Percentiles rank a stretch among this genome's conserved stretches.
phyloP scores from a whole-genome alignment of 495 filamentous ascomycete genomes.

The Platismatia glauca region DNA sequence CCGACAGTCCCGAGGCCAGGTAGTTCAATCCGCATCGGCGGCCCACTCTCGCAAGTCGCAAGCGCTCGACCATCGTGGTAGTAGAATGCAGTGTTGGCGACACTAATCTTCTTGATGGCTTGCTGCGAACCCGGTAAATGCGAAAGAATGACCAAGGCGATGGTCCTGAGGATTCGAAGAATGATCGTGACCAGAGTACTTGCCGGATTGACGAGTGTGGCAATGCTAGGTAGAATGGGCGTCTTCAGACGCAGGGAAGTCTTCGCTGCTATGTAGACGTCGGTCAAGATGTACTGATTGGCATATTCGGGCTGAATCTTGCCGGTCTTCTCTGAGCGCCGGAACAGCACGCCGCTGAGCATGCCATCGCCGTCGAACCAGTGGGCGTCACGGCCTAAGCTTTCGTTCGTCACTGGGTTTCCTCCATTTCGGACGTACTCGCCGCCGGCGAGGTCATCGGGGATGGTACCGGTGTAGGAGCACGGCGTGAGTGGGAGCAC shows the following conservation, averaged over 20 bases:
- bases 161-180: conserved; percentile 39
- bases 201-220: conserved; percentile 46
- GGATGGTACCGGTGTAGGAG: conserved; percentile 43
- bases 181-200: conserved; percentile 36
- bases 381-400: conserved; percentile 46
- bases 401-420: conserved; percentile 51
- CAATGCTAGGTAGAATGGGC: conserved; percentile 52
- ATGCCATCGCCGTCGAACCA: conserved; percentile 70
- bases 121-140: conserved; percentile 43
- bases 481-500: conserved; percentile 43
- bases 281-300: conserved; percentile 57
- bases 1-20: conserved; percentile 54
- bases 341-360: conserved; percentile 55
- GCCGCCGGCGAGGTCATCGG: conserved; percentile 50
- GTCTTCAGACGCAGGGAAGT: conserved; percentile 33
- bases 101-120: conserved; percentile 51
- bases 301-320: conserved; percentile 47
- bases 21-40: conserved; percentile 52
- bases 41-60: conserved; percentile 58
- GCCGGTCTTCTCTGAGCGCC: conserved; percentile 23
- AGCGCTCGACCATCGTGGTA: conserved; percentile 59
- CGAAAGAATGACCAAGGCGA: conserved; percentile 45
- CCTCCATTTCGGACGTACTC: conserved; percentile 61
- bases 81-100: conserved; percentile 52
- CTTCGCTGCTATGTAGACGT: conserved; percentile 46